A percentile compares a stretch with the other conserved stretches of the same genome.
Conservation (phyloP, 2,329 filamentous ascomycete genomes). For the Colletotrichum scovillei region DNA sequence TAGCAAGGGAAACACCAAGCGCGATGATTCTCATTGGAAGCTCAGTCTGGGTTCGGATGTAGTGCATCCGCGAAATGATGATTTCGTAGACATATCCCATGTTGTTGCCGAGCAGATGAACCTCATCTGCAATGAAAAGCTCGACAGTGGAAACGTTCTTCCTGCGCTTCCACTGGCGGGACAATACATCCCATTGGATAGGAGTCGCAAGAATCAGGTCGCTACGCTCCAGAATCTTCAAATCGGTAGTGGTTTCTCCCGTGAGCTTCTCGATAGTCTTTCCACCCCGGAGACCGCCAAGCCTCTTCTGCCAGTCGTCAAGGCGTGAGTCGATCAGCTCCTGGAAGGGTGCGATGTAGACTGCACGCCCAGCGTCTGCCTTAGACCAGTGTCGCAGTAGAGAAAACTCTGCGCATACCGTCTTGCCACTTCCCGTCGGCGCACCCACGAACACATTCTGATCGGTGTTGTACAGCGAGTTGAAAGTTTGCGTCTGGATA, state of each 20-base stretch:
- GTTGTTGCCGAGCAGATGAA: slow-evolving; percentile 90
- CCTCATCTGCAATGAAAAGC: slow-evolving; percentile 93
- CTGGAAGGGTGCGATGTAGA: slow-evolving; percentile 96
- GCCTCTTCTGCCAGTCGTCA: slow-evolving; percentile 86
- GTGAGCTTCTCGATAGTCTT: slow-evolving; percentile 94
- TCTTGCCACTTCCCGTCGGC: slow-evolving; percentile 96
- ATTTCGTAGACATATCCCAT: slow-evolving; percentile 94
- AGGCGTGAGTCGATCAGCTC: slow-evolving; percentile 86
- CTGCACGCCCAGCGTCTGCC: slow-evolving; percentile 76
- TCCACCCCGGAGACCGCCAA: slow-evolving; percentile 79
- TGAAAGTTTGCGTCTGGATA: slow-evolving; percentile 97
- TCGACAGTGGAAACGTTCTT: slow-evolving; percentile 94
- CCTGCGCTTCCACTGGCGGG: slow-evolving; percentile 93
- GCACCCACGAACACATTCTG: slow-evolving; percentile 94
- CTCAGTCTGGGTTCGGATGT: slow-evolving; percentile 90
- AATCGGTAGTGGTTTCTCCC: slow-evolving; percentile 89
- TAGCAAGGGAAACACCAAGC: slow-evolving; percentile 90
- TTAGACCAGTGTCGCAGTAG: slow-evolving; percentile 89
- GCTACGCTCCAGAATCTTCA: slow-evolving; percentile 87
- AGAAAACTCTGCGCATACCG: slow-evolving; percentile 94
- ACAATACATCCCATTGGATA: slow-evolving; percentile 94
- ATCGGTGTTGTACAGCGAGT: slow-evolving; percentile 88
- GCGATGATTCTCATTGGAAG: slow-evolving; percentile 88
- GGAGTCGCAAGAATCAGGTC: slow-evolving; percentile 95
- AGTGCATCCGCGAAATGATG: slow-evolving; percentile 97